Evolutionary conservation across 2,329 filamentous ascomycete genomes (phyloP), one percentile per base, ranked within the genome.

Genomic region (Phialemonium atrogriseum): DNA sequence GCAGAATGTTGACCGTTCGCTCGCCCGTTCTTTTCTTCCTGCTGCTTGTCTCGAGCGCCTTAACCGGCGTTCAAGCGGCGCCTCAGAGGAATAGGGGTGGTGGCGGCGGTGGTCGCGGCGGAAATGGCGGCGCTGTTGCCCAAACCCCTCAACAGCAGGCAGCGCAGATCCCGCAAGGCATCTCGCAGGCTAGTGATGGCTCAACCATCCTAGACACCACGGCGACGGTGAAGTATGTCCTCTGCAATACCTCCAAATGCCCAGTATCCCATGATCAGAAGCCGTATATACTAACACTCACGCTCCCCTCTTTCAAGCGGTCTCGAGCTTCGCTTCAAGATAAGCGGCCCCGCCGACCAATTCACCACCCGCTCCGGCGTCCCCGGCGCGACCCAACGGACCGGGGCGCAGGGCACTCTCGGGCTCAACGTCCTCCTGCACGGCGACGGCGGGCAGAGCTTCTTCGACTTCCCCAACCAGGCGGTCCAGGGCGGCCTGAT

Each of bases 341-440:
- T 76, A 38, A 66, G 65, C 30, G 70, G 60, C 2, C 71, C 71
- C 2, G 68, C 68, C 21, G 54, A 64, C 35, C 62, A 68, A 33
- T 76, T 77, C 53, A 64, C 67, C 5, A 46, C 61, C 2, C 52
- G 50, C 9, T 66, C 66, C 4, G 62, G 65, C 23, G 64, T 75
- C 1, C 46, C 56, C n/a, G 70, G 68, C 21, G 68, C 45, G 7
- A 37, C 49, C 14, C 54, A 50, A 30, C 37, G 25, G 1, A 43
- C 56, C 13, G 45, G 47, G 14, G 46, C 51, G 3, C 33, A 45
- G 0, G 61, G 64, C 5, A 40, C 52, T 6, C 52, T 70, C 18
- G 69, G 68, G 30, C 56, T 72, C 6, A 76, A 76, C 42, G 64
- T 77, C 10, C 61, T 77, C 21, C 60, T 77, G 4, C 72, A 77